Percentiles rank a stretch among this genome's conserved stretches.
phyloP scores from a whole-genome alignment of 352 stramenopile species.

The Pythium myriotylum region DNA sequence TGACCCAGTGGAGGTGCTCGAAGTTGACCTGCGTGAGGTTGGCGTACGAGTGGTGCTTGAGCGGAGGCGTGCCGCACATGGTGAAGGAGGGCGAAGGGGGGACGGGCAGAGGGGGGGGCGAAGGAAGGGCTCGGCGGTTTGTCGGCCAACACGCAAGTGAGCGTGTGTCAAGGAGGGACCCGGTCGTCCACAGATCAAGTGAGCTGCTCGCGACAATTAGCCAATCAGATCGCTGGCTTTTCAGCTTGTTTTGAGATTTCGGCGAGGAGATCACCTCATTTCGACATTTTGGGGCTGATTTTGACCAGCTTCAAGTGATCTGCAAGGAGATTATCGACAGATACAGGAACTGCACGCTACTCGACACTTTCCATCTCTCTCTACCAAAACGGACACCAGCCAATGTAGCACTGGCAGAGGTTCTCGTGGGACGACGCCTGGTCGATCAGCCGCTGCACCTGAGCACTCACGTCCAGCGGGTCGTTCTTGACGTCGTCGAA shows the following conservation, averaged over 20 bases:
- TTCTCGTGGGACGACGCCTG: constrained; percentile 99
- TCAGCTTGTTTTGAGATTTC: constrained; percentile 1
- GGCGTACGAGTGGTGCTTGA: constrained; percentile 74
- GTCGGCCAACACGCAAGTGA: constrained; percentile 17
- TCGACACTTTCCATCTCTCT: constrained; percentile 1
- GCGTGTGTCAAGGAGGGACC: neutral
- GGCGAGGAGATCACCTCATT: neutral
- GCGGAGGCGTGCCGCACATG: constrained; percentile 23
- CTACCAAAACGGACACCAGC: constrained; percentile 95
- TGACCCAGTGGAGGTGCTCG: constrained; percentile 87
- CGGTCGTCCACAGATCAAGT: constrained; percentile 28
- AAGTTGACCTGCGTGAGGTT: constrained; percentile 85
- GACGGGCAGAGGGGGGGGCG: neutral
- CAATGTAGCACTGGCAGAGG: constrained; percentile 98
- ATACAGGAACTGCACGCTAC: neutral
- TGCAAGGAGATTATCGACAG: no score
- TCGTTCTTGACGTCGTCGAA: constrained; percentile 86
- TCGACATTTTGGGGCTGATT: neutral
- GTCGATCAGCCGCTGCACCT: constrained; percentile 97
- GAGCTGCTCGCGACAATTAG: constrained; percentile 10
- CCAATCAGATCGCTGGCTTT: constrained; percentile 15
- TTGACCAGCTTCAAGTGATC: constrained; percentile 18
- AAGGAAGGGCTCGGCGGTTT: neutral
- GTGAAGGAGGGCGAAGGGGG: neutral
- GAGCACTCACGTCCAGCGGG: constrained; percentile 73